A percentile compares a stretch with the other conserved stretches of the same genome.
These are phyloP conservation scores for Lipomyces mesembrius DNA, from an alignment of 805 yeast genomes.

Conservation along the genomic window DNA sequence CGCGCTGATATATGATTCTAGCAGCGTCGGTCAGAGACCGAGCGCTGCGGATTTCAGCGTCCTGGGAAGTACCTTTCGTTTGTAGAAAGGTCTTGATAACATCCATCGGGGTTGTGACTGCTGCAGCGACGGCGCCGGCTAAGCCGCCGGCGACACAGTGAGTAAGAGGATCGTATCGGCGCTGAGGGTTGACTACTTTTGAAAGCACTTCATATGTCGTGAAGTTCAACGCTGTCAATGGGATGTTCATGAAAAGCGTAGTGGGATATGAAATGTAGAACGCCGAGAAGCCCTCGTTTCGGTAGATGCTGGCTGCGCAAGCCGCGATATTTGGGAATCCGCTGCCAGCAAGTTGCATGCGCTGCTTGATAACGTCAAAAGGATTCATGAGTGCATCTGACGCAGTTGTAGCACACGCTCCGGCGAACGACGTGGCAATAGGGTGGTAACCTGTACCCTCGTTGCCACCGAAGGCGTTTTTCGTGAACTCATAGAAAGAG, in stretches of 20 bases:
- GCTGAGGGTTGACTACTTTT: conserved; percentile 74
- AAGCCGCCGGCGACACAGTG: conserved; percentile 94
- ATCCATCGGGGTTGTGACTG: conserved; percentile 91
- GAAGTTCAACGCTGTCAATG: conserved; percentile 93
- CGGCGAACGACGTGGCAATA: conserved; percentile 80
- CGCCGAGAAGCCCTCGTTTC: conserved; percentile 59
- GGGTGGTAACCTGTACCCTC: conserved; percentile 64
- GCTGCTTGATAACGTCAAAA: conserved; percentile 90
- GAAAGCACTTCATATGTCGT: conserved; percentile 87
- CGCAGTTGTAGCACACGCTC: conserved; percentile 89
- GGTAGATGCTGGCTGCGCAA: conserved; percentile 45
- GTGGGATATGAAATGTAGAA: conserved; percentile 94
- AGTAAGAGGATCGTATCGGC: conserved; percentile 78
- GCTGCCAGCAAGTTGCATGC: conserved; percentile 72
- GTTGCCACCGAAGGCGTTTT: conserved; percentile 55
- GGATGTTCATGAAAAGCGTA: conserved; percentile 86
- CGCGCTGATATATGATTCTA: conserved; percentile 56
- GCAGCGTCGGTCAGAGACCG: conserved; percentile 76
- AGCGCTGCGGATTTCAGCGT: conserved; percentile 54
- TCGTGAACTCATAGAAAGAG: conserved; percentile 86
- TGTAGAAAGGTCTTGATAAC: conserved; percentile 91
- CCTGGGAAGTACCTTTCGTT: conserved; percentile 58
- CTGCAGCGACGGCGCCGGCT: conserved; percentile 95
- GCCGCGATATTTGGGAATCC: conserved; percentile 39
- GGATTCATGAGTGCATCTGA: conserved; percentile 98